Evolutionary conservation across 2,329 filamentous ascomycete species (phyloP), one percentile per base, ranked within the genome.

Genomic region (Pyrenochaeta sp.): DNA sequence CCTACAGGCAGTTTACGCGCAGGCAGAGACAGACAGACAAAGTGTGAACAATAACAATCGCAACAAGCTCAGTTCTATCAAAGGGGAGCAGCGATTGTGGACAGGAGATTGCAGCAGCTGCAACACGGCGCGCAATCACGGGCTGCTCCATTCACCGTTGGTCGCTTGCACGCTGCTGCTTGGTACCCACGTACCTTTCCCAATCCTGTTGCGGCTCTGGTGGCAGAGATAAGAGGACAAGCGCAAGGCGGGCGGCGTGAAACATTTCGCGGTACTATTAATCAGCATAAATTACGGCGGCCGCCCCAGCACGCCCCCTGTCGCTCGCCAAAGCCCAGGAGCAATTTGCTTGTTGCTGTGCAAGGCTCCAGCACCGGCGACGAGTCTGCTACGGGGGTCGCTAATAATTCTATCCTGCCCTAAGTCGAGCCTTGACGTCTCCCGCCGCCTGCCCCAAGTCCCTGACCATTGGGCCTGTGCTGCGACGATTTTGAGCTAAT

Each of bases 391-490:
- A 44, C 37, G 44, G 48, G n/a, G 31, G 26, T 37, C 32, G 40
- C 35, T 30, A 45, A 41, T 42, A 37, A 45, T 44, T 37, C 32
- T 50, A 39, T 40, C 41, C 52, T 49, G 46, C 46, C 40, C 34
- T 52, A 43, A 44, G 41, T 32, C 24, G 49, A 30, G 44, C 37
- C 44, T 46, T 30, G 35, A 41, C 41, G 35, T 40, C 24, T 35
- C 35, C 28, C 40, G 39, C 38, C 35, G 40, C 17, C 44, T 38
- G 48, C 51, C 43, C 53, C 43, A 44, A 39, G n/a, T n/a, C n/a
- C n/a, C n/a, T n/a, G 53, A 47, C 47, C 31, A 44, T 37, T 45
- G 48, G 51, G 57, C 58, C 61, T 63, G 61, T 64, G 61, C 63
- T 57, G 47, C 44, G 26, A 36, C 41, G 46, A 37, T 36, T 41